A percentile compares a stretch with the other conserved stretches of the same genome.
phyloP scores from a whole-genome alignment of 1,284 basidiomycete genomes.

The Ganoderma multipileum region DNA sequence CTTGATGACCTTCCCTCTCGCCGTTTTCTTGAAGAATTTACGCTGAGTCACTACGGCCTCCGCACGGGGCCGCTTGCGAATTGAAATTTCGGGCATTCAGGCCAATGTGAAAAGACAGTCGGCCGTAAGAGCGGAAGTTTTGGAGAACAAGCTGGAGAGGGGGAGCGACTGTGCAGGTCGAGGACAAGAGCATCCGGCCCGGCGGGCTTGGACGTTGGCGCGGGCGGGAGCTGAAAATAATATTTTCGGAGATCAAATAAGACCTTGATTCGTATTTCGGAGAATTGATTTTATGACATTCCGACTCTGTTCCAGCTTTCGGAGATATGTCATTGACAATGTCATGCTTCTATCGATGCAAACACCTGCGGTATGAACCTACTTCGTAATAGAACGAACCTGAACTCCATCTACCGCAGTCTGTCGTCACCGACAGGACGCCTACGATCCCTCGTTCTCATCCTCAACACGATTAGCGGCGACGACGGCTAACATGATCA shows the following conservation, averaged over 20 bases:
- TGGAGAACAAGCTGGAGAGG: not conserved
- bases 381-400: not conserved
- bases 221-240: not conserved
- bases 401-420: not conserved
- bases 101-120: not conserved
- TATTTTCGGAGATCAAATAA: not conserved
- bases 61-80: conserved; percentile 75
- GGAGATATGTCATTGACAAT: no score
- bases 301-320: not conserved
- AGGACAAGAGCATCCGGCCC: conserved; percentile 1
- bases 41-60: conserved; percentile 83
- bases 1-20: conserved; percentile 92
- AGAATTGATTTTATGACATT: not conserved
- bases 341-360: not conserved
- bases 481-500: conserved; percentile 1
- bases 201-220: not conserved
- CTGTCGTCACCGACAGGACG: not conserved
- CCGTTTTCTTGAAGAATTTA: conserved; percentile 96
- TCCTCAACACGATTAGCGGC: not conserved
- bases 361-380: not conserved
- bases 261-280: not conserved
- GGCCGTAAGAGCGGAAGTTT: not conserved
- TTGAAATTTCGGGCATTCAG: conserved; percentile 70
- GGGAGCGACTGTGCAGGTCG: not conserved
- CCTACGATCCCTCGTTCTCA: not conserved